Evolutionary conservation across 768 basidiomycete species (phyloP).

Genomic region (Phlebiopsis flavidoalba): DNA sequence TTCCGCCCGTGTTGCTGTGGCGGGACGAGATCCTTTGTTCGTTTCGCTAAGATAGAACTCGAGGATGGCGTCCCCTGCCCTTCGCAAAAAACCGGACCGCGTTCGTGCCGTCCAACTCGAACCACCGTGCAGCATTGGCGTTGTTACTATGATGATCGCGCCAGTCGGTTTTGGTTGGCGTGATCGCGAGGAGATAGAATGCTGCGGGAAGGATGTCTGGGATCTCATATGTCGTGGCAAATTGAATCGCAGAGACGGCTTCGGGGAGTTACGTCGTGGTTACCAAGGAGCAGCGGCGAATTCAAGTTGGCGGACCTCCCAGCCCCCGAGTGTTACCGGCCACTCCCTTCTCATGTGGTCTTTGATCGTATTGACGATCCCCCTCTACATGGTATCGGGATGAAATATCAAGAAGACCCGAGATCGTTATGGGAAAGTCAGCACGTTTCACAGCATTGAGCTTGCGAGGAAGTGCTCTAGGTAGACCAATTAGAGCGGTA

Average conservation of each 20-base stretch:
- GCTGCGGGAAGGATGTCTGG: slow-evolving; percentile 14
- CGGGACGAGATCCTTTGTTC: background rate
- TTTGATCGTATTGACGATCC: background rate
- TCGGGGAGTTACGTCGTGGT: slow-evolving; percentile 1
- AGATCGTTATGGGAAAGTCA: background rate
- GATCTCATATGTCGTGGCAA: slow-evolving; percentile 9
- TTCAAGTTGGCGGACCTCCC: background rate
- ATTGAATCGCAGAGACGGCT: slow-evolving; percentile 7
- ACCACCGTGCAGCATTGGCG: background rate
- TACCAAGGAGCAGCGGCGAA: background rate
- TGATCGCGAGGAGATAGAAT: slow-evolving; percentile 9
- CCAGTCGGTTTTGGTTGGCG: background rate
- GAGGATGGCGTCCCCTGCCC: background rate
- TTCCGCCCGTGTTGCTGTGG: too few relatives aligned
- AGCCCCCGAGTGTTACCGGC: background rate
- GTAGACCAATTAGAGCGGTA: too few relatives aligned
- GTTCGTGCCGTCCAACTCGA: background rate
- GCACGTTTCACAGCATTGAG: background rate
- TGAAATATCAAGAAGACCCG: background rate
- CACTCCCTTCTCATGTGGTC: background rate
- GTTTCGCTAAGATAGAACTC: background rate
- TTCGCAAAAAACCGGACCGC: background rate
- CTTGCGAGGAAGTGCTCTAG: background rate
- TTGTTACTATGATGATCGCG: background rate
- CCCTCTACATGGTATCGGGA: background rate